phyloP scores from a whole-genome alignment of 306 rosid species.

The Medicago lupulina region DNA sequence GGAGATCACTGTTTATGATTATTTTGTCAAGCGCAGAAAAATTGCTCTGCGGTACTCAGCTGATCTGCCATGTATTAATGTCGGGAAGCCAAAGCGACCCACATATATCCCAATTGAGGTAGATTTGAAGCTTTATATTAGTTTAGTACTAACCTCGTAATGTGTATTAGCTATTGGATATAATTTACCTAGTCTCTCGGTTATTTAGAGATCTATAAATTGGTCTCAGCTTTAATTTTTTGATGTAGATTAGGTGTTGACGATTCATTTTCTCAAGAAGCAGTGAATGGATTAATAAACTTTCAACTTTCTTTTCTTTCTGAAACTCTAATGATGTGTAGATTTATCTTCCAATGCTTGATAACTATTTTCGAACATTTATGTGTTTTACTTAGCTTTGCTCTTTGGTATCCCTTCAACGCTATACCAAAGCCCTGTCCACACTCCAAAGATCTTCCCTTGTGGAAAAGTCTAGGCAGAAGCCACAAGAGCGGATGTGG shows the following conservation, averaged over 20 bases:
- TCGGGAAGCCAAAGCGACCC: slow-evolving; percentile 92
- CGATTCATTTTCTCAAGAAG: background rate
- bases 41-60: slow-evolving; percentile 70
- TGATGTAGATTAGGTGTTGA: background rate
- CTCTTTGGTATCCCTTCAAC: slow-evolving; percentile 78
- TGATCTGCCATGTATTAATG: slow-evolving; percentile 85
- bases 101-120: slow-evolving; percentile 92
- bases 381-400: slow-evolving; percentile 62
- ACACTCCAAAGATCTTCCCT: slow-evolving; percentile 82
- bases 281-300: background rate
- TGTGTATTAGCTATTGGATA: background rate
- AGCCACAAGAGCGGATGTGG: slow-evolving; percentile 86
- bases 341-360: background rate
- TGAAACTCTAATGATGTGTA: background rate
- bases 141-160: background rate
- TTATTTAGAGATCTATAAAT: too few species aligned
- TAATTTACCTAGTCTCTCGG: background rate
- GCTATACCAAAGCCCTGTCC: slow-evolving; percentile 81
- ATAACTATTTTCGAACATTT: background rate
- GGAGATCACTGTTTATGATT: slow-evolving; percentile 86
- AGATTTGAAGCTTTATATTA: background rate
- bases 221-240: too few species aligned
- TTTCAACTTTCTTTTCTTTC: background rate
- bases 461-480: slow-evolving; percentile 93
- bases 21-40: slow-evolving; percentile 69